These are phyloP conservation scores for Monilinia fructigena DNA, from an alignment of 2,329 filamentous ascomycete species.

Conservation along the genomic window DNA sequence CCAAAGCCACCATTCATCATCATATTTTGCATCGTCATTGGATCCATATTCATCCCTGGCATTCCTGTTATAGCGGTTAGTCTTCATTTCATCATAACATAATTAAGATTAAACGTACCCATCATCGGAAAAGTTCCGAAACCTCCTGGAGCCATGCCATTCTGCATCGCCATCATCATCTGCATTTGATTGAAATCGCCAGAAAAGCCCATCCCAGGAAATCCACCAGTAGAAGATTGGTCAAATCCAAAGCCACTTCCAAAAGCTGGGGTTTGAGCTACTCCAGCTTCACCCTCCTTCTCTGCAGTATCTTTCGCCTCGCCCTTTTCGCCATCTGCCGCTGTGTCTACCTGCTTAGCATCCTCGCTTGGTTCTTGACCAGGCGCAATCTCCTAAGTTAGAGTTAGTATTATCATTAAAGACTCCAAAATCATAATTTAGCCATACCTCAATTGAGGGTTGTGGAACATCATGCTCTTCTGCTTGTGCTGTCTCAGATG, in stretches of 20 bases:
- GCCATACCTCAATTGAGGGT: slow-evolving; percentile 42
- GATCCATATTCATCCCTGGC: slow-evolving; percentile 83
- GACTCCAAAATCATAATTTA: background rate
- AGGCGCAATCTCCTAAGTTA: slow-evolving; percentile 38
- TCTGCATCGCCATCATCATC: slow-evolving; percentile 75
- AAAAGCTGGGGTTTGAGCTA: slow-evolving; percentile 29
- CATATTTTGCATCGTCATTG: slow-evolving; percentile 71
- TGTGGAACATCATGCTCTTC: slow-evolving; percentile 42
- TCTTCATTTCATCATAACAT: background rate
- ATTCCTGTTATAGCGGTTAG: slow-evolving; percentile 46
- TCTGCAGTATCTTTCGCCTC: slow-evolving; percentile 24
- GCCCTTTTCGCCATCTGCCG: slow-evolving; percentile 25
- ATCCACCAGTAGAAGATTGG: slow-evolving; percentile 39
- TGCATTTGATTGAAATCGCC: slow-evolving; percentile 74
- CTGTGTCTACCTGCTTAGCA: slow-evolving; percentile 28
- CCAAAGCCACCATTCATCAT: slow-evolving; percentile 77
- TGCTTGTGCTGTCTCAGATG: slow-evolving; percentile 28
- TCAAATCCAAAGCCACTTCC: slow-evolving; percentile 47
- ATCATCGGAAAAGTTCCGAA: slow-evolving; percentile 73
- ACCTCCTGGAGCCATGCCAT: slow-evolving; percentile 57
- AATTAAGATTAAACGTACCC: slow-evolving; percentile 63
- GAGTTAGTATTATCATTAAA: slow-evolving; percentile 27
- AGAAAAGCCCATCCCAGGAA: slow-evolving; percentile 48
- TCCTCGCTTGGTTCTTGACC: slow-evolving; percentile 38
- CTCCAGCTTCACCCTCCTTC: slow-evolving; percentile 25